These are phyloP conservation scores for Sarcodon aspratus DNA, from an alignment of 768 basidiomycete genomes.

Conservation along the genomic window DNA sequence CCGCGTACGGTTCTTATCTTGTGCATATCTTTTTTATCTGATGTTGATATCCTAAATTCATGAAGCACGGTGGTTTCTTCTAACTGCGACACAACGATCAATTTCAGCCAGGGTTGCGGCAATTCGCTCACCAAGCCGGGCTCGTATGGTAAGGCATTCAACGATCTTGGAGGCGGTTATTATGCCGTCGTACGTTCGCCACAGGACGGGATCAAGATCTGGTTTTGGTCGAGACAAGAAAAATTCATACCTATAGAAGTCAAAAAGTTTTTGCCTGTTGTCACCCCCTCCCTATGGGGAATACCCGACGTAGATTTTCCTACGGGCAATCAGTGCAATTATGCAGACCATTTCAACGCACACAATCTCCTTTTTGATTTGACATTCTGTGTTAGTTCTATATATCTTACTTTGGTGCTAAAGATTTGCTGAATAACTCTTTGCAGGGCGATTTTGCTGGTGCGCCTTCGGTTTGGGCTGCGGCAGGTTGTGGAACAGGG, in stretches of 20 bases:
- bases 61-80: constrained; percentile 27
- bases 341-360: constrained; percentile 37
- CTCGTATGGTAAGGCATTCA: constrained; percentile 39
- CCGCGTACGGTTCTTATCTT: constrained; percentile 26
- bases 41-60: not conserved
- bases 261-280: not conserved
- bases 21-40: not conserved
- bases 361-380: constrained; percentile 47
- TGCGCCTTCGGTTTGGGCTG: constrained; percentile 18
- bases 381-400: constrained; percentile 46
- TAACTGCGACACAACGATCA: constrained; percentile 36
- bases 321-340: constrained; percentile 33
- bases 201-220: constrained; percentile 37
- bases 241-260: constrained; percentile 31
- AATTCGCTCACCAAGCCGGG: constrained; percentile 25
- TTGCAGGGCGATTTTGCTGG: constrained; percentile 45
- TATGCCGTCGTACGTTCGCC: constrained; percentile 38
- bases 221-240: constrained; percentile 48
- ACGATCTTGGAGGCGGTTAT: constrained; percentile 44
- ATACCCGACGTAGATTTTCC: constrained; percentile 39
- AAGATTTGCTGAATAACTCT: not conserved
- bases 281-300: constrained; percentile 26
- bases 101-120: constrained; percentile 55
- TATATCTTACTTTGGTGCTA: not conserved
- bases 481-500: constrained; percentile 26